These are phyloP conservation scores for Geum urbanum DNA, from an alignment of 306 rosid genomes.

Conservation along the genomic window DNA sequence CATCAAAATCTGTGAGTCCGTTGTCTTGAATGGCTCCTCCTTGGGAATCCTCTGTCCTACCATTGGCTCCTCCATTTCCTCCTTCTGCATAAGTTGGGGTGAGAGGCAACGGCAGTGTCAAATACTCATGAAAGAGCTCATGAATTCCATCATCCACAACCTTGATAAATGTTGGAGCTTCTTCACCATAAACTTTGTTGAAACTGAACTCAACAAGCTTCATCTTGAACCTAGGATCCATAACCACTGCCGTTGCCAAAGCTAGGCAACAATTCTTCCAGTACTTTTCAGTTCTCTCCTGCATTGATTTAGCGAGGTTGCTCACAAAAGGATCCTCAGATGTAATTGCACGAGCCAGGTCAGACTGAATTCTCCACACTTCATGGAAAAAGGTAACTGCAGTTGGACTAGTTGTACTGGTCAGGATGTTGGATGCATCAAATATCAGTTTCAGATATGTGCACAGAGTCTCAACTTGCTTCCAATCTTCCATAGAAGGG, in stretches of 20 bases:
- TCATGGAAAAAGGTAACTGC: conserved; percentile 74
- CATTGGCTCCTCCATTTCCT: conserved; percentile 43
- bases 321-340: conserved; percentile 61
- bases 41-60: conserved; percentile 42
- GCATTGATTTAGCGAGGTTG: conserved; percentile 52
- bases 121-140: conserved; percentile 81
- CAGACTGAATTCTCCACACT: conserved; percentile 88
- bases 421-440: conserved; percentile 71
- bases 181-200: conserved; percentile 71
- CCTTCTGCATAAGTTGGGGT: conserved; percentile 77
- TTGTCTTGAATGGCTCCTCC: conserved; percentile 62
- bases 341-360: conserved; percentile 46
- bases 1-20: conserved; percentile 87
- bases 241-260: conserved; percentile 80
- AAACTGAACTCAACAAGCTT: conserved; percentile 95
- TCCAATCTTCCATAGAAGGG: conserved; percentile 83
- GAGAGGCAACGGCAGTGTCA: conserved; percentile 72
- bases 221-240: conserved; percentile 98
- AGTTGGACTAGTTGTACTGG: conserved; percentile 55
- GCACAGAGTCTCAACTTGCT: conserved; percentile 67
- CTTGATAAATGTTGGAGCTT: conserved; percentile 60
- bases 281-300: conserved; percentile 62
- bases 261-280: conserved; percentile 79
- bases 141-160: conserved; percentile 83
- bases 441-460: conserved; percentile 62